Base-by-base conservation (phyloP, 768 basidiomycete genomes). In the Tephrocybe sp. region DNA sequence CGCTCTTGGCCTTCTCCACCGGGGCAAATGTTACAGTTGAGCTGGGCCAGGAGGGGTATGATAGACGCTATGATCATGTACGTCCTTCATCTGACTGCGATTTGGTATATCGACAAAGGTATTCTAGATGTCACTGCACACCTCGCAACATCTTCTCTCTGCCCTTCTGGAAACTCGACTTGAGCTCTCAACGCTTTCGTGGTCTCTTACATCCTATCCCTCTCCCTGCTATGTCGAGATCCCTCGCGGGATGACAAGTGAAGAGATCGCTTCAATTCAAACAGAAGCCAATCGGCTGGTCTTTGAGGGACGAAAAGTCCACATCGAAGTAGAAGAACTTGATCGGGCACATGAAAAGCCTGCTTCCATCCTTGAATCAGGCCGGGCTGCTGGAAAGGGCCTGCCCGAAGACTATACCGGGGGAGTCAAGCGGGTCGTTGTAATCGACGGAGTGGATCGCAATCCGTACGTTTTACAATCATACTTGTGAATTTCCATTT, bases 371-470 rank as follows among this genome's bases (percentile, higher is more conserved):
- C 66, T 73, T 6, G 73, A 77, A 47, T 73, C 72, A 44, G 79
- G 80, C 14, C 75, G 83, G 18, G 68, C 76, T 24, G 74, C 80
- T 3, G 77, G 80, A 3, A 84, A 80, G 59, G 80, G 72, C 2
- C 77, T 90, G 12, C 88, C 90, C 4, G 69, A 75, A 2, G 85
- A 91, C 65, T 90, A 91, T 59, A 83, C 84, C 5, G 88, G 86
- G 3, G 86, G 84, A 12, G 80, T 88, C 55, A 88, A 79, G 61
- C 76, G 93, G n/a, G 83, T 88, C 9, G 82, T 94, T 26, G 75
- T 87, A 23, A 95, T 97, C 46, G 88, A 93, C 45, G 84, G 84
- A 11, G 73, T 93, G 4, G 93, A 94, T 65, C 78, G 85, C 36
- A 90, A 86, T 64, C 87, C 87, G 84, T 90, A 68, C 60, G 86